Base-by-base conservation (phyloP, 441 rosid genomes). In the Populus hybrid region DNA sequence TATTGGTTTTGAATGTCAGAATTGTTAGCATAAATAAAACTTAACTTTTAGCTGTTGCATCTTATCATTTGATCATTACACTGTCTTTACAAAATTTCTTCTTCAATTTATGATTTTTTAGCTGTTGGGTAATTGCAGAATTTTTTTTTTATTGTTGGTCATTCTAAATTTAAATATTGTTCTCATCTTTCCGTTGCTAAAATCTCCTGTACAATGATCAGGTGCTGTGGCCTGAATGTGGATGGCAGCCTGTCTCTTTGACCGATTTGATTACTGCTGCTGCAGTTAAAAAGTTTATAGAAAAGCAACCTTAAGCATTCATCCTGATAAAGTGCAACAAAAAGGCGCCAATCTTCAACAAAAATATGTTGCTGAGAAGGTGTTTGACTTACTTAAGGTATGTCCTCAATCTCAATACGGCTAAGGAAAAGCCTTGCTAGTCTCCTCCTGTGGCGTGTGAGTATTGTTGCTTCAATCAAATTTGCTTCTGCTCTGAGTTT, bases 301-400 rank as follows among this genome's bases (percentile, higher is more conserved):
- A 72, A 95, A 95, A 78, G 97, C 98, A 33, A 95, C 92, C 36
- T 85, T 95, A 29, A 91, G 97, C 82, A 92, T 95, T 81, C 99
- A 95, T 89, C 99, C 98, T n/a, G 99, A 95, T 84, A 95, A 95
- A 83, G 99, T 95, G 85, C 99, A 95, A 77, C 99, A 93, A 81
- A 95, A 92, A 85, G 98, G 99, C 45, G 97, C 98, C 76, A 95
- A 87, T 87, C 93, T 95, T 75, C 98, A 95, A 79, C 99, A 95
- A 78, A 95, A 92, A 69, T 91, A 90, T 79, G 72, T 93, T 69
- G 98, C 98, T 0, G 99, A 95, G 87, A 93, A 95, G 81, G 95
- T 95, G 61, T 95, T 95, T 38, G 97, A 95, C 88, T 83, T 95
- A 86, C 97, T 95, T 36, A 93, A 95, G 95, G 99, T 93, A 90